Percentiles rank a stretch among this genome's conserved stretches.
phyloP scores from a whole-genome alignment of 495 filamentous ascomycete species.

The Aspergillus olivimuriae region DNA sequence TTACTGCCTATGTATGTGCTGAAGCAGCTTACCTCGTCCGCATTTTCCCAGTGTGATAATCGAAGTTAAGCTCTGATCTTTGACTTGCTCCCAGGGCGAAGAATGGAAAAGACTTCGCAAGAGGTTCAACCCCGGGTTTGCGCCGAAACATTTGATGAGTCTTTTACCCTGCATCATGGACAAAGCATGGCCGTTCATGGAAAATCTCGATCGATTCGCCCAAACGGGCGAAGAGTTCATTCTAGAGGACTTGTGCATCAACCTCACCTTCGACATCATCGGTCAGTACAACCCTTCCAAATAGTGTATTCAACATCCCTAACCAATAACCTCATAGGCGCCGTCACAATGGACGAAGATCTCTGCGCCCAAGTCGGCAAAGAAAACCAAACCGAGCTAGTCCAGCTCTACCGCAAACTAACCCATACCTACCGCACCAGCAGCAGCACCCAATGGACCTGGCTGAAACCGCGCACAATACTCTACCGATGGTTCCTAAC shows the following conservation, averaged over 20 bases:
- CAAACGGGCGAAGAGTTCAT: slow-evolving; percentile 15
- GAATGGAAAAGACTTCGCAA: slow-evolving; percentile 35
- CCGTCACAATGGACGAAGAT: slow-evolving; percentile 5
- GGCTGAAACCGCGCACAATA: not conserved
- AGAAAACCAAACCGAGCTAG: not conserved
- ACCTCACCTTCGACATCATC: slow-evolving; percentile 23
- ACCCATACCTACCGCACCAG: not conserved
- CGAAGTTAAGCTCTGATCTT: not conserved
- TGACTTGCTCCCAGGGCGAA: slow-evolving; percentile 6
- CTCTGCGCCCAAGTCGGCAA: not conserved
- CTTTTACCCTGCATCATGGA: slow-evolving; percentile 30
- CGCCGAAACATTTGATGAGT: slow-evolving; percentile 27
- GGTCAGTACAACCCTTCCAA: slow-evolving; percentile 8
- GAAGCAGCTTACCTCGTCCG: no score
- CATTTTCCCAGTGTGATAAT: no score
- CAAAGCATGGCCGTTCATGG: slow-evolving; percentile 25
- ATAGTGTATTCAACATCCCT: not conserved
- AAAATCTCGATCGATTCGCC: slow-evolving; percentile 20
- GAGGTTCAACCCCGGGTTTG: slow-evolving; percentile 35
- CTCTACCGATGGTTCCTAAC: not conserved
- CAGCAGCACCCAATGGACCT: not conserved
- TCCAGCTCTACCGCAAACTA: slow-evolving; percentile 5
- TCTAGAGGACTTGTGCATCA: slow-evolving; percentile 10
- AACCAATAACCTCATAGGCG: slow-evolving; percentile 2
- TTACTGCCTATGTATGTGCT: slow-evolving; percentile 24